Evolutionary conservation across 768 basidiomycete species (phyloP).

Genomic region (Mycena filopes): DNA sequence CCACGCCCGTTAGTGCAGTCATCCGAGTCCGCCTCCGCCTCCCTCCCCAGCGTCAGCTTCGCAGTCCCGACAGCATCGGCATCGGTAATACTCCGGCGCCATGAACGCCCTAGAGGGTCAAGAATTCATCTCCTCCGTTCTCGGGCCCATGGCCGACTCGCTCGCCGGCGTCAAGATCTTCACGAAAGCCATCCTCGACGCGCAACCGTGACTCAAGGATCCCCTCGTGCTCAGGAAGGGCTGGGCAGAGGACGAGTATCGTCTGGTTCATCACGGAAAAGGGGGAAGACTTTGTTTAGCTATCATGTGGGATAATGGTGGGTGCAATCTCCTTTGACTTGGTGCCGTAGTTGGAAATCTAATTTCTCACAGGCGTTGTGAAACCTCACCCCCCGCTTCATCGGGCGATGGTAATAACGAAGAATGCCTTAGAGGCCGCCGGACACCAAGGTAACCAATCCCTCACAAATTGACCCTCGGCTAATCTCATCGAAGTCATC

Average conservation of each 20-base stretch:
- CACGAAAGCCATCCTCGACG: constrained; percentile 59
- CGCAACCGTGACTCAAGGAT: constrained; percentile 66
- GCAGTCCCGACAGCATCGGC: too few relatives aligned
- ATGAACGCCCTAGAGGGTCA: constrained; percentile 64
- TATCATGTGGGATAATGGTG: constrained; percentile 61
- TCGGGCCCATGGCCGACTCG: constrained; percentile 67
- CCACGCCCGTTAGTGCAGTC: too few relatives aligned
- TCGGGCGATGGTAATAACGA: constrained; percentile 61
- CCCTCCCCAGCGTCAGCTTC: too few relatives aligned
- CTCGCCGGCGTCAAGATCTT: constrained; percentile 64
- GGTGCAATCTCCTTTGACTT: background rate
- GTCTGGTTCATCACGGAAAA: constrained; percentile 56
- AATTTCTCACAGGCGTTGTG: constrained; percentile 43
- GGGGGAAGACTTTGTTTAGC: constrained; percentile 59
- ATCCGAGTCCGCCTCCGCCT: too few relatives aligned
- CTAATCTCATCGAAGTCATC: too few relatives aligned
- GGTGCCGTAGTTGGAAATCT: background rate
- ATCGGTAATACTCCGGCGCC: constrained; percentile 63
- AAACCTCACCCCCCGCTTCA: constrained; percentile 62
- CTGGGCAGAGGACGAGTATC: constrained; percentile 58
- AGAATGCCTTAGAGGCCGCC: constrained; percentile 55
- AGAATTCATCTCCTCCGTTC: constrained; percentile 64
- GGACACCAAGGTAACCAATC: too few relatives aligned
- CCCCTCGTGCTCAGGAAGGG: constrained; percentile 59
- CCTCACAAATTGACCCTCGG: too few relatives aligned